A percentile compares a stretch with the other conserved stretches of the same genome.
These are phyloP conservation scores for Ophiocordyceps polyrhachis-furcata DNA, from an alignment of 2,329 filamentous ascomycete species.

Conservation along the genomic window DNA sequence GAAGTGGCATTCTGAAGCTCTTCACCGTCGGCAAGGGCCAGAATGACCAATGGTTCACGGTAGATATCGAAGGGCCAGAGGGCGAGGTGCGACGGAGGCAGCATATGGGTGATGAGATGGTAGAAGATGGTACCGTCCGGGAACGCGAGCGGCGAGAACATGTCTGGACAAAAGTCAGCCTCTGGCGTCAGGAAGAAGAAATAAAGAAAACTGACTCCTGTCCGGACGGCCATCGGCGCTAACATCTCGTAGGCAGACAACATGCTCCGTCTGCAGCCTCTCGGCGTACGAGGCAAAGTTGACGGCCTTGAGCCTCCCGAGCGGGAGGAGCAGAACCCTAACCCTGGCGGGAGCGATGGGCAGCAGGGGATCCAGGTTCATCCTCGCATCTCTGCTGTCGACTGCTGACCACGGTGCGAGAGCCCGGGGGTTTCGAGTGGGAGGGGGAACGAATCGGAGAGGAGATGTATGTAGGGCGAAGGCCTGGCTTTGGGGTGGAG, in stretches of 20 bases:
- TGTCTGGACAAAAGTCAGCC: constrained; percentile 35
- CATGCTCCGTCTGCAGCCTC: constrained; percentile 59
- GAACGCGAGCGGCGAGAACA: constrained; percentile 84
- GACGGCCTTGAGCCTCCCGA: constrained; percentile 68
- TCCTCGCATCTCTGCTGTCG: constrained; percentile 25
- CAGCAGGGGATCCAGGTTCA: constrained; percentile 78
- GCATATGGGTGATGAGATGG: constrained; percentile 64
- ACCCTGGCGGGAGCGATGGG: constrained; percentile 84
- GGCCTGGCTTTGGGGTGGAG: too few species aligned
- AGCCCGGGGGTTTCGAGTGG: too few species aligned
- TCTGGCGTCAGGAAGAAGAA: background rate
- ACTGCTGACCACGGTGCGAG: too few species aligned
- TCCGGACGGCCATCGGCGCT: constrained; percentile 70
- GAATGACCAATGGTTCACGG: constrained; percentile 63
- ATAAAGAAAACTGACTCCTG: constrained; percentile 44
- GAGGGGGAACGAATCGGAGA: too few species aligned
- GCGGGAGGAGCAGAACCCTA: constrained; percentile 68
- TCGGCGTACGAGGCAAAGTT: constrained; percentile 65
- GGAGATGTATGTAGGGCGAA: too few species aligned
- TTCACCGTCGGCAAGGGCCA: constrained; percentile 68
- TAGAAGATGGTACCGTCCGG: constrained; percentile 75
- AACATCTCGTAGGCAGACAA: constrained; percentile 71
- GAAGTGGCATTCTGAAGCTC: constrained; percentile 41
- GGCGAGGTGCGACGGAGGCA: constrained; percentile 60
- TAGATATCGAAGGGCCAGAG: constrained; percentile 82